phyloP scores from a whole-genome alignment of 2,329 filamentous ascomycete species.

The Aspergillus luchuensis region DNA sequence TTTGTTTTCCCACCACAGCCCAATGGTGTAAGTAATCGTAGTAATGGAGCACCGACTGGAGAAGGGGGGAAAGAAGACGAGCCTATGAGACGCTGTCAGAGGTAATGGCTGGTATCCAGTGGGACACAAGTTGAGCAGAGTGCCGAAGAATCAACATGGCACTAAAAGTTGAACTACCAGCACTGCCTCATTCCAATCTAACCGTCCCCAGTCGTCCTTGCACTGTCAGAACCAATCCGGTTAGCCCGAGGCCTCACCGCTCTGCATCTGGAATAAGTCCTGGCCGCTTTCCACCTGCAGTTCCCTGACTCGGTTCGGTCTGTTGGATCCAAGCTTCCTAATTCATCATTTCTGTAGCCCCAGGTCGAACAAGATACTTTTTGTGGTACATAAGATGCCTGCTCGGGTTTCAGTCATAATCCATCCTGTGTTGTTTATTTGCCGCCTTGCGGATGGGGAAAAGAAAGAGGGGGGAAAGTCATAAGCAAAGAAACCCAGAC shows the following conservation, averaged over 20 bases:
- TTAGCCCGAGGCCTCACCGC: slow-evolving; percentile 24
- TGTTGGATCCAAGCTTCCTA: slow-evolving; percentile 1
- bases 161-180: slow-evolving; percentile 16
- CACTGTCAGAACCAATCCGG: slow-evolving; percentile 18
- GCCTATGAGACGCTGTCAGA: neutral
- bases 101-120: slow-evolving; percentile 1
- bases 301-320: neutral
- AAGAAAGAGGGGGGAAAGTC: neutral
- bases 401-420: neutral
- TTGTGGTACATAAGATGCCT: neutral
- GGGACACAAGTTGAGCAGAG: slow-evolving; percentile 4
- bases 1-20: neutral
- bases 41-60: neutral
- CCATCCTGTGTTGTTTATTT: neutral
- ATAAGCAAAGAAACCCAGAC: neutral
- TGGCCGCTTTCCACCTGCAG: neutral
- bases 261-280: slow-evolving; percentile 16
- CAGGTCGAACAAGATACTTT: neutral
- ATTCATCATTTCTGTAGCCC: neutral
- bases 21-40: neutral
- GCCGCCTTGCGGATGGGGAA: neutral
- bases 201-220: slow-evolving; percentile 16
- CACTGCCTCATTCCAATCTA: slow-evolving; percentile 27
- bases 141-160: slow-evolving; percentile 7
- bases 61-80: neutral